Conservation (phyloP, 306 rosid species). For the Sphenostylis stenocarpa region DNA sequence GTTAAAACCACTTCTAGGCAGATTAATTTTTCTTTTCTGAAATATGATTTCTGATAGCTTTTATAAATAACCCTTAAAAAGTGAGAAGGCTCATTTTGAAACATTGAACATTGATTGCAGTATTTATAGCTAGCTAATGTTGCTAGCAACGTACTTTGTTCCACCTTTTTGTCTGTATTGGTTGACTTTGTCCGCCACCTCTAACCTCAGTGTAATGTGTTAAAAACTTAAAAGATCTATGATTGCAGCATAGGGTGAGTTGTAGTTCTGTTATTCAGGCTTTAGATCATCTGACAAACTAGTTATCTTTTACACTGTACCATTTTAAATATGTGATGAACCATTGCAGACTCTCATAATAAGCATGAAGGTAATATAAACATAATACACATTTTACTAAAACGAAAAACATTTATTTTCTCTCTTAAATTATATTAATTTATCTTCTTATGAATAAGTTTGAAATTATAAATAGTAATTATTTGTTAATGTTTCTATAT, state of each 20-base stretch:
- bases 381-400: background rate
- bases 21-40: background rate
- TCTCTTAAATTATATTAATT: too few species aligned
- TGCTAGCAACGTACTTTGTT: background rate
- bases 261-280: background rate
- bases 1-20: background rate
- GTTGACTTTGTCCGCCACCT: background rate
- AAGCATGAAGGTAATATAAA: background rate
- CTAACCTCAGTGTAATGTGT: background rate
- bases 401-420: background rate
- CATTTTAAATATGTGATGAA: background rate
- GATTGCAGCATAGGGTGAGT: background rate
- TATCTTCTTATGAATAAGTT: too few species aligned
- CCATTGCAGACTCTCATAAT: background rate
- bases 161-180: background rate
- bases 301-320: background rate
- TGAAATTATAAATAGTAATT: too few species aligned
- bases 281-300: background rate
- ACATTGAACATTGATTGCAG: background rate
- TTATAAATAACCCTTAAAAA: background rate
- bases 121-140: background rate
- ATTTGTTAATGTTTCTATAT: too few species aligned
- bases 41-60: background rate
- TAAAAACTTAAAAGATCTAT: background rate
- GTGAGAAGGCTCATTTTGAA: background rate